Evolutionary conservation across 371 early-diverging fungal species (phyloP).

Genomic region (Racocetra persica): DNA sequence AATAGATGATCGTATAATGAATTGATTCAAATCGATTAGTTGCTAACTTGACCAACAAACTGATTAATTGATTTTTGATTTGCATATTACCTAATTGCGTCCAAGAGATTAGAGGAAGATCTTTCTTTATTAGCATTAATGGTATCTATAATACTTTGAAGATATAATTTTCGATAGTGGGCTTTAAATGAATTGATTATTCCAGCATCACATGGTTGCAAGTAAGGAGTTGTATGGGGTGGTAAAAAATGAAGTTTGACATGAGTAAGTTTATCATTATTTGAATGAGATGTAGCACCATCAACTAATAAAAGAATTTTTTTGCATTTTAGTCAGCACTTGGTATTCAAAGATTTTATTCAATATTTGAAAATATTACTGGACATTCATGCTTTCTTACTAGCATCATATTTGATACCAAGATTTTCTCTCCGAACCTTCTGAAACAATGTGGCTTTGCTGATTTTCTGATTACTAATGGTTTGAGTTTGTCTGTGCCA

Average conservation of each 20-base stretch:
- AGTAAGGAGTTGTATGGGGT: slow-evolving; percentile 4
- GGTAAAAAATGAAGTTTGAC: not conserved
- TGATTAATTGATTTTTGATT: too few relatives aligned
- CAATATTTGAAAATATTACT: not conserved
- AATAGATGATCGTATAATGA: too few relatives aligned
- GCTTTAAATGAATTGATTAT: slow-evolving; percentile 32
- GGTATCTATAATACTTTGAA: not conserved
- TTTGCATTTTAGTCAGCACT: too few relatives aligned
- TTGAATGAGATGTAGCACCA: slow-evolving; percentile 18
- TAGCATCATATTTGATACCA: not conserved
- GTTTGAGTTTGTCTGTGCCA: not conserved
- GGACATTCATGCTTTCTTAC: not conserved
- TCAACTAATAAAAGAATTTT: slow-evolving; percentile 27
- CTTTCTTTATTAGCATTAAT: not conserved
- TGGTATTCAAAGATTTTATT: too few relatives aligned
- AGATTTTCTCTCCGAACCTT: not conserved
- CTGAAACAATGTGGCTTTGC: not conserved
- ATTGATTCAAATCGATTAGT: too few relatives aligned
- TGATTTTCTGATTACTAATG: not conserved
- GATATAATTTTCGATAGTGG: not conserved
- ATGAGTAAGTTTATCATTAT: not conserved
- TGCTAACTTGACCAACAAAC: too few relatives aligned
- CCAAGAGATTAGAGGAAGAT: not conserved
- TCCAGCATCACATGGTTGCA: slow-evolving; percentile 20
- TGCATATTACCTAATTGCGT: not conserved